These are phyloP conservation scores for Emmonsiellopsis sp. DNA, from an alignment of 2,329 filamentous ascomycete genomes.

Conservation along the genomic window DNA sequence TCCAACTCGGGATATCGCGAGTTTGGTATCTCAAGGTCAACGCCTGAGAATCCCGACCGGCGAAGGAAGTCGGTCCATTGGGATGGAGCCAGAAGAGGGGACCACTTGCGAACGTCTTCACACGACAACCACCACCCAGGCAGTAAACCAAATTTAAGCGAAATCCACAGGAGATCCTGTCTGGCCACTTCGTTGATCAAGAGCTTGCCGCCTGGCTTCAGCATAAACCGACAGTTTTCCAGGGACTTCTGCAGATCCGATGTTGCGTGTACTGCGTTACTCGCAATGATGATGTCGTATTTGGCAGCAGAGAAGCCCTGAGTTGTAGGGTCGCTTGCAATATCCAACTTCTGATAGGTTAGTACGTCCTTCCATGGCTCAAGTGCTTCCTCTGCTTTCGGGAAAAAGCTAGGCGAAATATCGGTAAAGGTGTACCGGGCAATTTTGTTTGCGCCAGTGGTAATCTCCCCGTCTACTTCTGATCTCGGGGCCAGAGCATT, in stretches of 20 bases:
- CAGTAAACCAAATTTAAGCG: conserved; percentile 12
- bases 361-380: conserved; percentile 10
- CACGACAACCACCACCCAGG: conserved; percentile 18
- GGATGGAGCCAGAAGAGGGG: conserved; percentile 5
- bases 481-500: conserved; percentile 8
- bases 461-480: not conserved
- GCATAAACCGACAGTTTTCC: conserved; percentile 24
- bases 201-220: conserved; percentile 38
- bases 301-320: conserved; percentile 26
- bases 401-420: conserved; percentile 35
- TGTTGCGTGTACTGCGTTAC: conserved; percentile 32
- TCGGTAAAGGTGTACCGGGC: conserved; percentile 29
- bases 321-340: conserved; percentile 20
- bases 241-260: conserved; percentile 14
- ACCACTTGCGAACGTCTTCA: conserved; percentile 8
- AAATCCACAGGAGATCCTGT: conserved; percentile 8
- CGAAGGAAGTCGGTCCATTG: conserved; percentile 8
- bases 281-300: conserved; percentile 31
- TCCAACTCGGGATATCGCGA: conserved; percentile 9
- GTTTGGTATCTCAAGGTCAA: conserved; percentile 9
- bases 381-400: conserved; percentile 22
- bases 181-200: conserved; percentile 31
- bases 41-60: conserved; percentile 8
- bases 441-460: not conserved
- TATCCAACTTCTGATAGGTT: conserved; percentile 21